A percentile compares a stretch with the other conserved stretches of the same genome.
phyloP scores from a whole-genome alignment of 2,329 filamentous ascomycete species.

The Neofusicoccum kwambonambiense region DNA sequence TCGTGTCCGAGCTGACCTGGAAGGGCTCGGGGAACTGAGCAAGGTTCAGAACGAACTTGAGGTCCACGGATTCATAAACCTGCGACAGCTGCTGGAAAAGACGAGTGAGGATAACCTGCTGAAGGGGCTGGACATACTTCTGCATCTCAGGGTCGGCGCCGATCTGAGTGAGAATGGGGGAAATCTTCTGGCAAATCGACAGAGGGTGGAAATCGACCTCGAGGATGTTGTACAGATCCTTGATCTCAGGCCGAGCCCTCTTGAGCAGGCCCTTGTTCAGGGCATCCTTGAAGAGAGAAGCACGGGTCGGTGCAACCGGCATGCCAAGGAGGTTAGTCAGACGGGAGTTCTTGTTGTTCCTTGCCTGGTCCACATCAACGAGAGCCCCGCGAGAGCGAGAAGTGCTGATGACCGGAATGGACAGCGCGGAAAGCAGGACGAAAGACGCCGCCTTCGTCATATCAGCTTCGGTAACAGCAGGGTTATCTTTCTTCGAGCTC shows the following conservation, averaged over 20 bases:
- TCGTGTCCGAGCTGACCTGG: conserved; percentile 83
- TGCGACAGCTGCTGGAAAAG: conserved; percentile 99
- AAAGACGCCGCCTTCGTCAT: conserved; percentile 94
- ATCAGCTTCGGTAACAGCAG: conserved; percentile 81
- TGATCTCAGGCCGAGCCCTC: conserved; percentile 89
- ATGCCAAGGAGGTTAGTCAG: conserved; percentile 95
- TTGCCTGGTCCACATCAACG: conserved; percentile 93
- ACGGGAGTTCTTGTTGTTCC: conserved; percentile 98
- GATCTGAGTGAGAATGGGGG: conserved; percentile 90
- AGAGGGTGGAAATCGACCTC: conserved; percentile 99
- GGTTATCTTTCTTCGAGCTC: conserved; percentile 92
- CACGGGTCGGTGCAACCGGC: conserved; percentile 82
- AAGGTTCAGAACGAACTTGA: conserved; percentile 88
- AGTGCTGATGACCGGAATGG: conserved; percentile 99
- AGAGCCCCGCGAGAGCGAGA: conserved; percentile 92
- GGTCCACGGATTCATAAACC: conserved; percentile 96
- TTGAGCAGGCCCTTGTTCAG: conserved; percentile 92
- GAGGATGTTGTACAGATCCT: conserved; percentile 96
- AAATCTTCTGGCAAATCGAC: conserved; percentile 99
- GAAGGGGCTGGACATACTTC: conserved; percentile 91
- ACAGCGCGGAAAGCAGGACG: conserved; percentile 87
- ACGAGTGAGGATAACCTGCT: conserved; percentile 97
- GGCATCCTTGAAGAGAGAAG: conserved; percentile 91
- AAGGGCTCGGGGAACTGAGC: conserved; percentile 96
- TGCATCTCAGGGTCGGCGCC: conserved; percentile 93